Evolutionary conservation across 2,329 filamentous ascomycete genomes (phyloP).

Genomic region (Ceratocystis eucalypticola): DNA sequence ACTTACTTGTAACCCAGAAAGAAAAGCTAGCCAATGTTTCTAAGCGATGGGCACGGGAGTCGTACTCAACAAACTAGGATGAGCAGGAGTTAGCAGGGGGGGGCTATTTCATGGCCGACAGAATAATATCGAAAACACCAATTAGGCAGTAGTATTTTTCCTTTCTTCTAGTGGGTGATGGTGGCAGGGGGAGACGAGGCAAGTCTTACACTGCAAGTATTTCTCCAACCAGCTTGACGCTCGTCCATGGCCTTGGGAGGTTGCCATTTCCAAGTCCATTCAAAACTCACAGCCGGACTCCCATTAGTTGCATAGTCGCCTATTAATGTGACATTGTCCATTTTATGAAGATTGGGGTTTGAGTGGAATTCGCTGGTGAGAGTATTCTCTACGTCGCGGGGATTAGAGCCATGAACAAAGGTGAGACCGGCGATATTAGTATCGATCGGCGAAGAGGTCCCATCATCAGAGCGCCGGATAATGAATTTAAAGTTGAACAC

Average conservation of each 20-base stretch:
- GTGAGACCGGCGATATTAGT: constrained; percentile 79
- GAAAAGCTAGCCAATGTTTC: constrained; percentile 84
- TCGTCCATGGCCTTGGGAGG: constrained; percentile 74
- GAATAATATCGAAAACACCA: too few relatives aligned
- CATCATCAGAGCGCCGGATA: constrained; percentile 46
- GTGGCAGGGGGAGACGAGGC: neutral
- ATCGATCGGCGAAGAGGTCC: constrained; percentile 41
- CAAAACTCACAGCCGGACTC: constrained; percentile 71
- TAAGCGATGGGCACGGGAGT: constrained; percentile 77
- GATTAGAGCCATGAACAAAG: constrained; percentile 76
- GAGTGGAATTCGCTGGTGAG: constrained; percentile 93
- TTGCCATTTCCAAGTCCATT: constrained; percentile 96
- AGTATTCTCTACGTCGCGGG: constrained; percentile 80
- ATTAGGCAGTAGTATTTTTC: neutral
- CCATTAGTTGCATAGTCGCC: constrained; percentile 79
- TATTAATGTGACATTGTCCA: constrained; percentile 88
- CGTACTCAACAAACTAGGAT: constrained; percentile 80
- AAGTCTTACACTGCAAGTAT: constrained; percentile 66
- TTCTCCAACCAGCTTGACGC: constrained; percentile 83
- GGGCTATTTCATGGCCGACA: too few relatives aligned
- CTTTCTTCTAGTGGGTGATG: neutral
- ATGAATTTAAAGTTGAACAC: constrained; percentile 88
- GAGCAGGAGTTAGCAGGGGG: constrained; percentile 21
- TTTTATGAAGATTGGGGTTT: constrained; percentile 94
- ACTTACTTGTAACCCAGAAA: constrained; percentile 79